A percentile compares a stretch with the other conserved stretches of the same genome.
These are phyloP conservation scores for Teratosphaeria gauchensis DNA, from an alignment of 2,329 filamentous ascomycete genomes.

Conservation along the genomic window DNA sequence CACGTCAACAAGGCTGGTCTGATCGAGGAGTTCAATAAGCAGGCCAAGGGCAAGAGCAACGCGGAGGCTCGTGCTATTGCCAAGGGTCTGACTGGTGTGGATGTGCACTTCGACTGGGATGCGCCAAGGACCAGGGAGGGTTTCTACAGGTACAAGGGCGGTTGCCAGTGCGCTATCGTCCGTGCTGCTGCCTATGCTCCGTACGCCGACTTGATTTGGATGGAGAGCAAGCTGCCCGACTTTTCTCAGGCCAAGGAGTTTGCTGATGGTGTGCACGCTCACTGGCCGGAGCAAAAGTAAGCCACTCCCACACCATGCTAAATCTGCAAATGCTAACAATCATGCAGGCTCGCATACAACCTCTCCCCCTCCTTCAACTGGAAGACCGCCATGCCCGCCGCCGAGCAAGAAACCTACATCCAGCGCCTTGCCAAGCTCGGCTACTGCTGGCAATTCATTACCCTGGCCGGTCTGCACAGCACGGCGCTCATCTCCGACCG, in stretches of 20 bases:
- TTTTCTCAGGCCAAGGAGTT: slow-evolving; percentile 87
- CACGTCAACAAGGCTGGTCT: slow-evolving; percentile 60
- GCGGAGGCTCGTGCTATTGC: slow-evolving; percentile 71
- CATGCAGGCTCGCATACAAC: slow-evolving; percentile 79
- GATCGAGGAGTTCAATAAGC: slow-evolving; percentile 55
- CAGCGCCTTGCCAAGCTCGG: slow-evolving; percentile 73
- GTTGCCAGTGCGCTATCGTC: slow-evolving; percentile 84
- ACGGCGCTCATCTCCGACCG: slow-evolving; percentile 85
- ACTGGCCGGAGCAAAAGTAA: slow-evolving; percentile 93
- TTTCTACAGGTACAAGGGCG: slow-evolving; percentile 86
- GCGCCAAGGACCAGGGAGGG: slow-evolving; percentile 86
- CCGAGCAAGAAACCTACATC: slow-evolving; percentile 97
- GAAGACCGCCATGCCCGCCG: slow-evolving; percentile 88
- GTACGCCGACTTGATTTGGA: slow-evolving; percentile 71
- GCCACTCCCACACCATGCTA: slow-evolving; percentile 23
- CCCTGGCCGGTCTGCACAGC: slow-evolving; percentile 91
- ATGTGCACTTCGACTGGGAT: slow-evolving; percentile 93
- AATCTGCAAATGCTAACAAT: slow-evolving; percentile 8
- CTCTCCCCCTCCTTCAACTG: slow-evolving; percentile 99
- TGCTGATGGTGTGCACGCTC: slow-evolving; percentile 82
- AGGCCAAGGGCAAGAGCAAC: slow-evolving; percentile 76
- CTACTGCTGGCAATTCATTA: slow-evolving; percentile 99
- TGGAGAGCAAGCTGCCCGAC: slow-evolving; percentile 96
- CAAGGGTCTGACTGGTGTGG: slow-evolving; percentile 62
- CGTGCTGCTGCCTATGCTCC: slow-evolving; percentile 85